Base-by-base conservation (phyloP, 805 yeast species). In the Candida suzukii region DNA sequence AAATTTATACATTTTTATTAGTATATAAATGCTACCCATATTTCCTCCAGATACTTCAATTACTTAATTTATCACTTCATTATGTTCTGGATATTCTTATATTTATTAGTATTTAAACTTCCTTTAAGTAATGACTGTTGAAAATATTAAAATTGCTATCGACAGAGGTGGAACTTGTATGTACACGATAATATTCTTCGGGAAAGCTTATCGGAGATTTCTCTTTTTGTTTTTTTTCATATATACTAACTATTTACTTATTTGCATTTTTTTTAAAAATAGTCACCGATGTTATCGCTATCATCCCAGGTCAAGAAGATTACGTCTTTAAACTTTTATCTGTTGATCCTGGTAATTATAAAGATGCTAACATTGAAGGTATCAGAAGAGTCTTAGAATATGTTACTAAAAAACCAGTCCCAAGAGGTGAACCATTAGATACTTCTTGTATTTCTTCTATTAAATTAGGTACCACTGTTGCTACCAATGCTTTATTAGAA, bases 281-380 rank as follows among this genome's bases (percentile, higher is more conserved):
- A 35, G 37, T 35, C 37, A 35, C 37, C n/a, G 37, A 35, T 35
- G 37, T 35, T 35, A 35, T 35, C 16, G 52, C 69, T 52, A 54
- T 83, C 71, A 34, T 39, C 40, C 29, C 39, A 41, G 35, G 41
- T 12, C 66, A 66, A 25, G 70, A 67, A 24, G 86, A 80, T 50
- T 66, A 72, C 26, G 76, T 82, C 1, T 71, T 86, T 58, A 87
- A 87, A 58, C 63, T 87, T 27, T 67, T 87, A n/a, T 83, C 95
- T 1, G 95, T 83, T 2, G 95, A 87, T 50, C 93, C 95, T 0
- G 63, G 70, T 22, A 86, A 87, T 61, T 87, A 87, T 56, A 63
- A 68, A 9, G 96, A 87, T 70, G 96, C 96, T 1, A 91, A 95
- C 6, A 70, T 87, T 18, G 95, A 87, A 61, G 95, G 95, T 4